Evolutionary conservation across 352 stramenopile species (phyloP), one percentile per base, ranked within the genome.

Genomic region (Phytopythium cucurbitacearum): DNA sequence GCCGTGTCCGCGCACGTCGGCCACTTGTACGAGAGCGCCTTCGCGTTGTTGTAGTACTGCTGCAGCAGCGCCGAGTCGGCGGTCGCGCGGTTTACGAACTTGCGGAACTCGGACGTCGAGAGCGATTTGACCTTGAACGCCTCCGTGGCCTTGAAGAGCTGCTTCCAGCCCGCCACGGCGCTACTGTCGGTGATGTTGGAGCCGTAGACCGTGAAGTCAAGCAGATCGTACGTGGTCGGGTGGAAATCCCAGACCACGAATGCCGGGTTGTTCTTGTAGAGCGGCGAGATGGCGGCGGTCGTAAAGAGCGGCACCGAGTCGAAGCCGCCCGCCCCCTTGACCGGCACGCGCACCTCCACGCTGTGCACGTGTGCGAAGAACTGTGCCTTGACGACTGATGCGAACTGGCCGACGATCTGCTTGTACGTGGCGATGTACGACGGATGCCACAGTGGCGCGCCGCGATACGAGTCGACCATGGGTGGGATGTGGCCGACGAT

Each of bases 311-410:
- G 89, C 37, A 12, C 7, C 7, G 60, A 59, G 11, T 53, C 61
- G 35, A 65, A 60, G 5, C 5, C 12, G 33, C 42, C 46, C n/a
- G 64, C 56, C 4, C 55, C 51, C 37, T 57, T 37, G 11, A 44
- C 40, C 0, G 50, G 69, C 33, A 87, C 48, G 33, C 92, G 87
- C 59, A 97, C 95, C 71, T 98, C 92, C 59, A 97, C 72, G 13
- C 77, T 89, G 69, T 98, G 92, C 5, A 97, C 71, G 68, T 98
- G 92, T 5, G 88, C 92, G 74, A 96, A 98, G 40, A 98, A 63
- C 62, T 94, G 84, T 2, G 76, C 72, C 60, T 97, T 88, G 41
- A 97, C 69, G 44, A 88, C 64, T 16, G 78, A 63, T 0, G 70
- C 37, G 58, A 84, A 91, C 49, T 72, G 39, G 21, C 60, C 57